Conservation (phyloP, 768 basidiomycete species). For the Mycena rosella region DNA sequence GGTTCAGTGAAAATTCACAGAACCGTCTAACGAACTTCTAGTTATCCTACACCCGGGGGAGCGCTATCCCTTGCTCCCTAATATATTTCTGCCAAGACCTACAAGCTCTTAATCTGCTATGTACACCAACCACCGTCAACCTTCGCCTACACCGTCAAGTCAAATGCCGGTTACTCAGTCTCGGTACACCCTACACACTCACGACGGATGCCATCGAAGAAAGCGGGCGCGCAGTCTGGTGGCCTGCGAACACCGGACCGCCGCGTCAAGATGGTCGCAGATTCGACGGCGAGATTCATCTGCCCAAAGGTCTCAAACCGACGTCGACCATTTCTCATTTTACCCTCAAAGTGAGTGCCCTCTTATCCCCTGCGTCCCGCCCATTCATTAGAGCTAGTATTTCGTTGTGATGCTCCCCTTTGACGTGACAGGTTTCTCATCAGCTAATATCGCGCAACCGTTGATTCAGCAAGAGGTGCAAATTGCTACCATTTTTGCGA, state of each 20-base stretch:
- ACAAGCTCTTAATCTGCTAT: conserved; percentile 55
- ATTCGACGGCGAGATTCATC: conserved; percentile 64
- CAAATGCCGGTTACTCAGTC: conserved; percentile 43
- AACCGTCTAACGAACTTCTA: conserved; percentile 31
- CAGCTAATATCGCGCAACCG: conserved; percentile 47
- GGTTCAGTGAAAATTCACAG: conserved; percentile 30
- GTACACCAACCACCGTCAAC: conserved; percentile 52
- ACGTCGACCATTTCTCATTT: conserved; percentile 64
- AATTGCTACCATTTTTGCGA: conserved; percentile 63
- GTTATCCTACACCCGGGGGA: conserved; percentile 64
- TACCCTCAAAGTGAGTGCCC: conserved; percentile 58
- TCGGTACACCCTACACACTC: conserved; percentile 4
- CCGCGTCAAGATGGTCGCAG: conserved; percentile 49
- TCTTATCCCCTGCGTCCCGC: background rate
- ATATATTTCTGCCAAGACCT: conserved; percentile 53
- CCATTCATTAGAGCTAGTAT: conserved; percentile 50
- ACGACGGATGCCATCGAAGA: conserved; percentile 49
- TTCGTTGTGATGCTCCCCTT: conserved; percentile 61
- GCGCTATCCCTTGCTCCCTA: conserved; percentile 60
- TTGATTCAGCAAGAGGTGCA: conserved; percentile 64
- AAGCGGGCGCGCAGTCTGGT: conserved; percentile 62
- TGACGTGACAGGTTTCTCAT: conserved; percentile 51
- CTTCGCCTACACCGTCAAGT: conserved; percentile 57
- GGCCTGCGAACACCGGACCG: conserved; percentile 52
- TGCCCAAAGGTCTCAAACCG: conserved; percentile 65